Conservation (phyloP, 495 filamentous ascomycete genomes). For the Immersiella caudata region DNA sequence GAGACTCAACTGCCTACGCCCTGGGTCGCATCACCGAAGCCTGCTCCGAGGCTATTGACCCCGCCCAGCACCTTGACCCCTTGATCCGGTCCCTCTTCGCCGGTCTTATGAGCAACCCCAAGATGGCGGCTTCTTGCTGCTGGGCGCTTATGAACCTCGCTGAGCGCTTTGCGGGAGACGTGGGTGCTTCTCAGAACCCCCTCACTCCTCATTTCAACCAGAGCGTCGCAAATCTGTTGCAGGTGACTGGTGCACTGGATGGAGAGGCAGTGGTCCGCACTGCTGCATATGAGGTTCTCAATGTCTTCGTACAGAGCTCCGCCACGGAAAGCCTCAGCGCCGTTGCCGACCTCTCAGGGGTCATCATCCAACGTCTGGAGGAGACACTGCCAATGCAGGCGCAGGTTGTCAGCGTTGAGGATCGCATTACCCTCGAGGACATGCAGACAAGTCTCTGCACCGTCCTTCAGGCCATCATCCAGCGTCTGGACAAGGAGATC, state of each 20-base stretch:
- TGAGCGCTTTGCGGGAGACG: conserved; percentile 86
- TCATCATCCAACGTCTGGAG: conserved; percentile 86
- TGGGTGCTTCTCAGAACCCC: conserved; percentile 74
- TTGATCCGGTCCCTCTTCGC: conserved; percentile 88
- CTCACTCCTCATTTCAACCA: conserved; percentile 91
- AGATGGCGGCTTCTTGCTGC: conserved; percentile 97
- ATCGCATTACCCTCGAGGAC: conserved; percentile 90
- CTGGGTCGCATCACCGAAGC: conserved; percentile 93
- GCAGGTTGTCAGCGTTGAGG: conserved; percentile 95
- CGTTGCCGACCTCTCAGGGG: conserved; percentile 77
- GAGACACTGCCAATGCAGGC: conserved; percentile 87
- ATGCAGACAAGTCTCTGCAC: conserved; percentile 95
- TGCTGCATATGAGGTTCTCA: conserved; percentile 97
- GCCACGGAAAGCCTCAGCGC: conserved; percentile 81
- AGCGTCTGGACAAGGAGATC: conserved; percentile 89
- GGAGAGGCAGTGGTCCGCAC: conserved; percentile 93
- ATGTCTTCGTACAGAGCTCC: conserved; percentile 86
- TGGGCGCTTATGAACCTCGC: conserved; percentile 99
- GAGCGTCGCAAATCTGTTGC: conserved; percentile 81
- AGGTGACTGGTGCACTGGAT: conserved; percentile 80
- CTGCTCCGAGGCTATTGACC: conserved; percentile 85
- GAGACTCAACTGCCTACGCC: conserved; percentile 96
- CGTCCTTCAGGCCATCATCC: conserved; percentile 86
- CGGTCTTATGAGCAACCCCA: conserved; percentile 85
- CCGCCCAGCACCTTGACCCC: conserved; percentile 73